Base-by-base conservation (phyloP, 116 monocot species). In the Iris pallida region DNA sequence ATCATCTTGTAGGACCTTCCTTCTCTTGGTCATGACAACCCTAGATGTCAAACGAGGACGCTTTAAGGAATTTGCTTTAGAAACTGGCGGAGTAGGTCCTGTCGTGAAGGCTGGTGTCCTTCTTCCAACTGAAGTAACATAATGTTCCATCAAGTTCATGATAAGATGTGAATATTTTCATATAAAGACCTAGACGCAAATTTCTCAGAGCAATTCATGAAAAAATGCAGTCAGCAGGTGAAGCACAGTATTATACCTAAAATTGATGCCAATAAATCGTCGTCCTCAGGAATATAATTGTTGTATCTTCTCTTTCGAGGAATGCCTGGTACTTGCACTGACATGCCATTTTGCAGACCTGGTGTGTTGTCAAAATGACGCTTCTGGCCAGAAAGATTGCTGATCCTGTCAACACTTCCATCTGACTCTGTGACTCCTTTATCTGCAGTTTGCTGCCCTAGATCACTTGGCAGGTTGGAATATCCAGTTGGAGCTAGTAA, bases 1-100 rank as follows among this genome's bases (percentile, higher is more conserved):
- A 82, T 99, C 99, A 83, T 99, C 99, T 53, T 88, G 9, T 45
- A 90, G 81, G 69, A 85, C 82, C 76, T 99, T 99, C 65, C 99
- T 99, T 63, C 88, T 86, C 63, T 88, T 99, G 8, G 71, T 71
- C 15, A 63, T 73, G 55, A 79, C 84, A 20, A 48, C 47, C 64
- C 58, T 89, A 3, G 80, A 17, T 20, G 64, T 68, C 72, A 74
- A 61, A 53, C 91, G 72, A 18, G 84, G 82, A 14, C 94, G 88
- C 78, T 99, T 99, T 56, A 62, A 66, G 64, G 81, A 79, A 49
- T 80, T 46, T 20, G 68, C 52, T 67, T 77, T 82, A 7, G 75
- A 73, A 16, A 79, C 53, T 63, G 76, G 53, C 40, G 89, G 83
- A 49, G 84, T 85, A 59, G 84, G 61, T 45, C 79, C 86, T 41